Base-by-base conservation (phyloP, 2,329 filamentous ascomycete genomes). In the Teratosphaeria pseudoeucalypti region DNA sequence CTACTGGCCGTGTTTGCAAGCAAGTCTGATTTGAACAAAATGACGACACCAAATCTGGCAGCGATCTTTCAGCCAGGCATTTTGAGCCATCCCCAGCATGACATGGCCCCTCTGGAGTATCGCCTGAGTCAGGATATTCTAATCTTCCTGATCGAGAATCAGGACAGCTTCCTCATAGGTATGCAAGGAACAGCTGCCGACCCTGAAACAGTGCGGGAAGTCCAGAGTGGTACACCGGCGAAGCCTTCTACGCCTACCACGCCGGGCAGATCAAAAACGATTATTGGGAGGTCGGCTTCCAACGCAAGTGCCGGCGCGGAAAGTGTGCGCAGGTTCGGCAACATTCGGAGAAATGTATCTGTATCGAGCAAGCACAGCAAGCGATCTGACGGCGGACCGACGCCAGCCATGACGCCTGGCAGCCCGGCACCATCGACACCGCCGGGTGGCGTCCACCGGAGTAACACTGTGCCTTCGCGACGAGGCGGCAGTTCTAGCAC, bases 151-250 rank as follows among this genome's bases (percentile, higher is more conserved):
- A 99, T 99, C 65, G 92, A 97, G 71, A 96, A 99, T 69, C 94
- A 99, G 73, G 94, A 99, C 70, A 90, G 96, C 74, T 99, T 99
- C 79, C 79, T 99, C 65, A 95, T 99, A 64, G 94, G 94, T 58
- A 99, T 99, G 94, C 90, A 91, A 71, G 94, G 94, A 53, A 96
- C 92, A n/a, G 92, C 85, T n/a, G 89, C 92, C n/a, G 92, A 96
- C 71, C 90, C 95, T 71, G 86, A 84, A 62, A 85, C 84, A 7
- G 79, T 85, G 56, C 82, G 83, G 68, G 83, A 85, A 62, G 79
- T 86, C 43, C 86, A 92, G 69, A 89, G 88, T 59, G 56, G 87
- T 2, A 82, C 83, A 3, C 82, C 64, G 76, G 76, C 72, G 66
- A 81, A 73, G 61, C 77, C 74, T 59, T 70, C 73, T 6, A 32